Evolutionary conservation across 2,329 filamentous ascomycete genomes (phyloP).

Genomic region (Botrytis sinoallii): DNA sequence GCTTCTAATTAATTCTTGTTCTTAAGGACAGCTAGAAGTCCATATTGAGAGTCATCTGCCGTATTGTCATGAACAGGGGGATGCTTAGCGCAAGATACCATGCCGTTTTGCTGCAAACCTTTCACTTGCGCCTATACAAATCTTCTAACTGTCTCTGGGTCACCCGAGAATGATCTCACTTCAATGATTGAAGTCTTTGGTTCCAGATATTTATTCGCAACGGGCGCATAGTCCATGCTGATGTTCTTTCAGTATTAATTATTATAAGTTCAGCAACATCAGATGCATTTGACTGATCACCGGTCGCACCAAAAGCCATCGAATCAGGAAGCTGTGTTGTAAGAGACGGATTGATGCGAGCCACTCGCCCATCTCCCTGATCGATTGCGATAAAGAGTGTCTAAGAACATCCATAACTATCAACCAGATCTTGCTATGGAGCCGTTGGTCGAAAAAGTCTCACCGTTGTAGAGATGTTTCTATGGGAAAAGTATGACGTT

Average conservation of each 20-base stretch:
- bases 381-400: constrained; percentile 45
- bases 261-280: constrained; percentile 41
- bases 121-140: constrained; percentile 41
- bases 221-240: constrained; percentile 47
- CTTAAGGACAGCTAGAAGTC: constrained; percentile 42
- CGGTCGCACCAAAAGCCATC: constrained; percentile 45
- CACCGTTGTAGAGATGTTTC: constrained; percentile 41
- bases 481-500: constrained; percentile 43
- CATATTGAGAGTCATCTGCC: constrained; percentile 45
- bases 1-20: constrained; percentile 40
- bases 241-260: constrained; percentile 40
- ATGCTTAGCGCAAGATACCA: constrained; percentile 45
- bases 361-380: constrained; percentile 46
- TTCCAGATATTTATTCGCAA: constrained; percentile 46
- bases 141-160: constrained; percentile 42
- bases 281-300: constrained; percentile 37
- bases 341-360: constrained; percentile 42
- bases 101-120: constrained; percentile 41
- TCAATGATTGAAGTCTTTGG: constrained; percentile 45
- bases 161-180: constrained; percentile 43
- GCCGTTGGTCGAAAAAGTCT: constrained; percentile 41
- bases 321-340: constrained; percentile 43
- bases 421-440: constrained; percentile 42
- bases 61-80: constrained; percentile 47
- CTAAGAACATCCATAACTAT: constrained; percentile 40